A percentile compares a stretch with the other conserved stretches of the same genome.
phyloP scores from a whole-genome alignment of 805 yeast genomes.

The Danielozyma ontarioensis region DNA sequence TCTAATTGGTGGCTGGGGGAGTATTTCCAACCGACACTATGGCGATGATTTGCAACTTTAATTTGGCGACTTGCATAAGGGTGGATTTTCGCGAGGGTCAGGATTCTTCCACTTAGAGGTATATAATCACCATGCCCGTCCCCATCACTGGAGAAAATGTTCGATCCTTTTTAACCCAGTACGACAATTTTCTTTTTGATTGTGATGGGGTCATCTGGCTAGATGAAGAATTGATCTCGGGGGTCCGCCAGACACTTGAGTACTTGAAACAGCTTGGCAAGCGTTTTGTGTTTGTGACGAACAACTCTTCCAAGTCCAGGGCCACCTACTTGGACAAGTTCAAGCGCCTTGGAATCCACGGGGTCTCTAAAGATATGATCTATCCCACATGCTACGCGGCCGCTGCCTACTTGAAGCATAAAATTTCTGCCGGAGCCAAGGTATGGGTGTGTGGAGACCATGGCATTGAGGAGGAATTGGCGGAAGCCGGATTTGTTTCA shows the following conservation, averaged over 20 bases:
- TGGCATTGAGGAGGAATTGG: conserved; percentile 33
- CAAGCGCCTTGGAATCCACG: conserved; percentile 22
- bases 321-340: conserved; percentile 28
- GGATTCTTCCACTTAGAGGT: no score
- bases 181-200: conserved; percentile 36
- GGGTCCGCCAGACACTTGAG: conserved; percentile 22
- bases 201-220: conserved; percentile 42
- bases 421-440: conserved; percentile 24
- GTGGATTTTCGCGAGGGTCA: no score
- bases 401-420: conserved; percentile 17
- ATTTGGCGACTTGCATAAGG: no score
- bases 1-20: no score
- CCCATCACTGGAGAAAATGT: conserved; percentile 16
- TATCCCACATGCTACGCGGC: conserved; percentile 38
- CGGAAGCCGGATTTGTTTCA: conserved; percentile 26
- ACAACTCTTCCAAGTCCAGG: conserved; percentile 33
- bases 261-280: conserved; percentile 18
- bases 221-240: conserved; percentile 29
- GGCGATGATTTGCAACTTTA: no score
- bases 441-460: conserved; percentile 38
- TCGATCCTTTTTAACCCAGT: conserved; percentile 15
- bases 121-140: no score
- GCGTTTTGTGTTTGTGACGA: conserved; percentile 30
- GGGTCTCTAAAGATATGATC: conserved; percentile 21
- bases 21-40: no score